Conservation (phyloP, 2,329 filamentous ascomycete genomes). For the Blumeriella jaapii region DNA sequence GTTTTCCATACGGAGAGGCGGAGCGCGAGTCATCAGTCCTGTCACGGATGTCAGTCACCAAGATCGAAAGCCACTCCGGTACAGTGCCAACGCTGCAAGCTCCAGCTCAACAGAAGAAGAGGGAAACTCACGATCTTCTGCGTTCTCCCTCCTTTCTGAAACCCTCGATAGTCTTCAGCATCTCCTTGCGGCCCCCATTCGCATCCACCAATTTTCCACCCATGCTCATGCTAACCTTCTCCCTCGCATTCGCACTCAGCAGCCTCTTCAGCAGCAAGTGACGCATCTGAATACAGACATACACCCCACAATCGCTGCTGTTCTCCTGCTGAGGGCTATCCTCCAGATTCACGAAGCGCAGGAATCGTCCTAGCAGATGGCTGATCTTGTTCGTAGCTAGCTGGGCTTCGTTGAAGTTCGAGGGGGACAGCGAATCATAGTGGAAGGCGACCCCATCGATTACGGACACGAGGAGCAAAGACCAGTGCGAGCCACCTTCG, state of each 20-base stretch:
- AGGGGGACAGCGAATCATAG: slow-evolving; percentile 75
- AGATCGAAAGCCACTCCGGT: background rate
- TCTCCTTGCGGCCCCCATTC: slow-evolving; percentile 71
- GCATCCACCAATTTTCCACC: slow-evolving; percentile 76
- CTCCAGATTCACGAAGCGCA: slow-evolving; percentile 69
- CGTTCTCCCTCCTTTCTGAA: slow-evolving; percentile 80
- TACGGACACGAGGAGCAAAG: slow-evolving; percentile 75
- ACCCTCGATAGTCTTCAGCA: slow-evolving; percentile 78
- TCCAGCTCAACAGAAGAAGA: background rate
- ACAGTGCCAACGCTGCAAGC: background rate
- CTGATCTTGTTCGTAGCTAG: slow-evolving; percentile 58
- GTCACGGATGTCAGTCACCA: slow-evolving; percentile 2
- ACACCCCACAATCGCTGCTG: slow-evolving; percentile 86
- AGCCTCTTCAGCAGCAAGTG: slow-evolving; percentile 81
- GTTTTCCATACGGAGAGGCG: slow-evolving; percentile 14
- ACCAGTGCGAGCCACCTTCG: slow-evolving; percentile 95
- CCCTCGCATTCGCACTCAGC: slow-evolving; percentile 63
- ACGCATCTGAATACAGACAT: slow-evolving; percentile 90
- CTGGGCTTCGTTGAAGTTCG: slow-evolving; percentile 65
- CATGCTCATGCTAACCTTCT: slow-evolving; percentile 94
- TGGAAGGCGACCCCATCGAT: slow-evolving; percentile 91
- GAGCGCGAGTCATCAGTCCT: slow-evolving; percentile 18
- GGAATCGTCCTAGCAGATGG: slow-evolving; percentile 50
- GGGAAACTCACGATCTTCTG: slow-evolving; percentile 58
- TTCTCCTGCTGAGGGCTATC: slow-evolving; percentile 91